phyloP scores from a whole-genome alignment of 2,329 filamentous ascomycete species.

The Talaromyces funiculosus region DNA sequence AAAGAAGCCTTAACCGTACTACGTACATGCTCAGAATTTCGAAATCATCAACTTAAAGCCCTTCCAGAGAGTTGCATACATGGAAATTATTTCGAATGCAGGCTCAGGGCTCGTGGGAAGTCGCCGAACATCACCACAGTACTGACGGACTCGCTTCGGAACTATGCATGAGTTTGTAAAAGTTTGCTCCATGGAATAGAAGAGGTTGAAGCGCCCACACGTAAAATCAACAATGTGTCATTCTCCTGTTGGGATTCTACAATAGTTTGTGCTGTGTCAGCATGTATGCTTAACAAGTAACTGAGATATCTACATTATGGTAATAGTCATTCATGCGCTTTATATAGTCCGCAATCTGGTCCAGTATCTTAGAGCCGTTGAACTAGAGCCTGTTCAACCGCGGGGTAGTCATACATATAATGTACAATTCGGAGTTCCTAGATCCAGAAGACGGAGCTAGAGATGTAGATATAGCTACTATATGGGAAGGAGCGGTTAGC shows the following conservation, averaged over 20 bases:
- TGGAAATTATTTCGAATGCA: background rate
- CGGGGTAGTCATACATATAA: too few relatives aligned
- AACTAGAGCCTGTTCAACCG: too few relatives aligned
- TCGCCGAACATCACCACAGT: background rate
- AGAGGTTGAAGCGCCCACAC: background rate
- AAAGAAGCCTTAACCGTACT: background rate
- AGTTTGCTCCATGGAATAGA: background rate
- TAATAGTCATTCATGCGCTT: too few relatives aligned
- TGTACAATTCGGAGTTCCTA: background rate
- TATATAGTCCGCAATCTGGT: too few relatives aligned
- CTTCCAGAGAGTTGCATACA: background rate
- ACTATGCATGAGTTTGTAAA: too few relatives aligned
- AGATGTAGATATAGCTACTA: background rate
- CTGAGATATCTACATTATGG: too few relatives aligned
- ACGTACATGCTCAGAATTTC: too few relatives aligned
- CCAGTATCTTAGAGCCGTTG: too few relatives aligned
- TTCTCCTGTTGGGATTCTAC: background rate
- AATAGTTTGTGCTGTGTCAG: background rate
- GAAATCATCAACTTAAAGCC: background rate
- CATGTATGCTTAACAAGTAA: too few relatives aligned
- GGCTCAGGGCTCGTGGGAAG: background rate
- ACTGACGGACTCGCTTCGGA: background rate
- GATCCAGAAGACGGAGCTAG: background rate
- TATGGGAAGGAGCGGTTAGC: background rate
- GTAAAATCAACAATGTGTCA: background rate